Evolutionary conservation across 148 eudicot species (phyloP).

Genomic region (Cornus controversa): DNA sequence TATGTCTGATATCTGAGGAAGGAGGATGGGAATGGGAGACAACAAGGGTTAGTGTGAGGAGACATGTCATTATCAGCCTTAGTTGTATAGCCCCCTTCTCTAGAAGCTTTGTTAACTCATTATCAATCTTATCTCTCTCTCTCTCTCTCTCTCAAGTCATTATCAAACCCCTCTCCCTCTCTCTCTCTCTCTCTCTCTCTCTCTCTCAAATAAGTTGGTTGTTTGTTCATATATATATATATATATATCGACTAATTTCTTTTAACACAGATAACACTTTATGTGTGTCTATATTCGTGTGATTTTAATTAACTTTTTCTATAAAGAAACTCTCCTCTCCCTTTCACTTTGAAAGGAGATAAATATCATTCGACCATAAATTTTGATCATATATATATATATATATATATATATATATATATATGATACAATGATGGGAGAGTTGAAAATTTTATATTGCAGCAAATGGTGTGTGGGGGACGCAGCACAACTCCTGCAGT

Average conservation of each 20-base stretch:
- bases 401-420: neutral
- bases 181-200: slow-evolving; percentile 15
- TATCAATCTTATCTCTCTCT: slow-evolving; percentile 20
- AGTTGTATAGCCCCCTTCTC: slow-evolving; percentile 13
- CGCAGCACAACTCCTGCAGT: slow-evolving; percentile 23
- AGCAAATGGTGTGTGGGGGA: slow-evolving; percentile 14
- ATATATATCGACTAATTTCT: too few species aligned
- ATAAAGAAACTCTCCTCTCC: too few species aligned
- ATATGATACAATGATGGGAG: slow-evolving; percentile 5
- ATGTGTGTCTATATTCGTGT: too few species aligned
- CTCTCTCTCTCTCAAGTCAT: slow-evolving; percentile 19
- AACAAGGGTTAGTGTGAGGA: slow-evolving; percentile 16
- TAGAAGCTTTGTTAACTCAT: slow-evolving; percentile 27
- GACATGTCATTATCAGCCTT: slow-evolving; percentile 34
- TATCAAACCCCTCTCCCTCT: slow-evolving; percentile 14
- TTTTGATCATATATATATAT: too few species aligned
- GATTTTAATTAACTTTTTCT: too few species aligned
- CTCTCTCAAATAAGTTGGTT: too few species aligned
- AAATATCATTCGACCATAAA: too few species aligned
- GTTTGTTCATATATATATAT: neutral
- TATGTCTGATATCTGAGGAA: slow-evolving; percentile 11
- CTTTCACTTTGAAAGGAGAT: too few species aligned
- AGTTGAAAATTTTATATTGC: slow-evolving; percentile 3
- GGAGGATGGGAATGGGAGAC: neutral
- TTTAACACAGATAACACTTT: too few species aligned